These are phyloP conservation scores for Lipomyces mesembrius DNA, from an alignment of 805 yeast species.

Conservation along the genomic window DNA sequence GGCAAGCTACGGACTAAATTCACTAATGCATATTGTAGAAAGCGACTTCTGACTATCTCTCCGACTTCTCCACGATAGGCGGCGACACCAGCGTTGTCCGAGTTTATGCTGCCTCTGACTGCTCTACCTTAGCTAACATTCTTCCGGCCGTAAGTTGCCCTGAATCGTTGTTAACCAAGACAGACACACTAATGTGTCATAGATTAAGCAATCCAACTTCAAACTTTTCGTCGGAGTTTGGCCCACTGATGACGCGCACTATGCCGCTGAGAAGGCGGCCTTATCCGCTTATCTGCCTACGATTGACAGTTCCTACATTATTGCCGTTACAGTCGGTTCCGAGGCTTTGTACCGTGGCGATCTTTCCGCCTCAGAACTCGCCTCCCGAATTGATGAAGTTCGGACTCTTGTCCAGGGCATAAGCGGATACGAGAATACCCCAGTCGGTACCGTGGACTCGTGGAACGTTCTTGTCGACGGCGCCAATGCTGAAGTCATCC, in stretches of 20 bases:
- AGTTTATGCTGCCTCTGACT: constrained; percentile 91
- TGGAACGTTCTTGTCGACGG: constrained; percentile 93
- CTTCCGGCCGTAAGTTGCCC: constrained; percentile 71
- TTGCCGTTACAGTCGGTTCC: constrained; percentile 87
- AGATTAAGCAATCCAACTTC: constrained; percentile 68
- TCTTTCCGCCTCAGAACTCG: constrained; percentile 72
- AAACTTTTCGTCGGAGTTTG: constrained; percentile 83
- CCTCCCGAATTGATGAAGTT: constrained; percentile 65
- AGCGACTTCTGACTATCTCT: constrained; percentile 63
- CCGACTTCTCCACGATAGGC: constrained; percentile 66
- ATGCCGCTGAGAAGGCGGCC: constrained; percentile 72
- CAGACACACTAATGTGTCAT: not conserved
- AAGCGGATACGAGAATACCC: constrained; percentile 56
- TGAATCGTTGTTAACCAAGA: too few relatives aligned
- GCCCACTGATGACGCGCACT: constrained; percentile 89
- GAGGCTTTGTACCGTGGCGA: constrained; percentile 94
- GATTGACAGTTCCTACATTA: constrained; percentile 68
- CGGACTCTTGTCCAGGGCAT: constrained; percentile 64
- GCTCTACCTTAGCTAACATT: constrained; percentile 81
- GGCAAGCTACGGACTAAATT: not conserved
- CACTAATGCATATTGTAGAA: constrained; percentile 12
- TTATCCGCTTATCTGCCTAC: constrained; percentile 70
- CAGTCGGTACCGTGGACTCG: constrained; percentile 92
- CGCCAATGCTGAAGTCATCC: constrained; percentile 67
- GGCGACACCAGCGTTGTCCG: constrained; percentile 69